Base-by-base conservation (phyloP, 208 protist genomes). In the Balamuthia mandrillaris region DNA sequence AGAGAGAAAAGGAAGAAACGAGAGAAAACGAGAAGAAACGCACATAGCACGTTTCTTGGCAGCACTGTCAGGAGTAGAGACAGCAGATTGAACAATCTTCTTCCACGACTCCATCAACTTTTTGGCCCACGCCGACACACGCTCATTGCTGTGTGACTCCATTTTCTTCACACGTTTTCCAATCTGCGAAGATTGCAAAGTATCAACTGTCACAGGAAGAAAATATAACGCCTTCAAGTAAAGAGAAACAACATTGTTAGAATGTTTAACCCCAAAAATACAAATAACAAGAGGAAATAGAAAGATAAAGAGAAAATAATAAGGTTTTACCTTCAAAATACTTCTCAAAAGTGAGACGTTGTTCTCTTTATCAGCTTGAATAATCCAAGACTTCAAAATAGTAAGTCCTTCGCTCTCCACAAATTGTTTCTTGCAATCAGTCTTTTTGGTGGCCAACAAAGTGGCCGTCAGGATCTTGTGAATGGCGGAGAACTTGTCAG, bases 41-140 rank as follows among this genome's bases (percentile, higher is more conserved):
- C 18, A 77, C 66, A n/a, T n/a, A n/a, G n/a, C n/a, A n/a, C n/a
- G n/a, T n/a, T n/a, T n/a, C n/a, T n/a, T n/a, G n/a, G n/a, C n/a
- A n/a, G n/a, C n/a, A n/a, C n/a, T n/a, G n/a, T n/a, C n/a, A n/a
- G n/a, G n/a, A n/a, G n/a, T n/a, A n/a, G n/a, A n/a, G n/a, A n/a
- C n/a, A n/a, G n/a, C n/a, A n/a, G n/a, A n/a, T n/a, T n/a, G n/a
- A n/a, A n/a, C n/a, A n/a, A n/a, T n/a, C n/a, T n/a, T n/a, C 66
- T 77, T 77, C 66, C 66, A 77, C 42, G 42, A 56, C 29, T 77
- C 54, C 66, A 77, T 77, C 24, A 77, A 56, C n/a, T 45, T n/a
- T n/a, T 24, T 45, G 37, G 66, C 66, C 66, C 66, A 77, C 66
- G 47, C 54, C 44, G 47, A 56, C 44, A 77, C 44, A 9, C 31